phyloP scores from a whole-genome alignment of 1,284 basidiomycete genomes.

The Uromyces viciae-fabae region DNA sequence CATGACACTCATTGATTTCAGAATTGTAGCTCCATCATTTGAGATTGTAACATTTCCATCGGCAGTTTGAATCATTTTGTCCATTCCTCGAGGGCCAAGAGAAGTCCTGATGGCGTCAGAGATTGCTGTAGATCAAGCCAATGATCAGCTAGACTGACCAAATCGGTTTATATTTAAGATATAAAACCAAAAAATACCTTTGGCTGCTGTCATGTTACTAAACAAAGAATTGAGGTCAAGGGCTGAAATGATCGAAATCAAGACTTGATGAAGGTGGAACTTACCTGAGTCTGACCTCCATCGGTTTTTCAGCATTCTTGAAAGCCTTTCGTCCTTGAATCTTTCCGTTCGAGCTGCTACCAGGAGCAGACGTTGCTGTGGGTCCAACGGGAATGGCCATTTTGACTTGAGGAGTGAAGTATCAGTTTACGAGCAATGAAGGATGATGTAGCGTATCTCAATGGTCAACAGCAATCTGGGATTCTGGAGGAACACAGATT shows the following conservation, averaged over 20 bases:
- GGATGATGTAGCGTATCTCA: too few species aligned
- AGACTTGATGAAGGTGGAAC: conserved; percentile 36
- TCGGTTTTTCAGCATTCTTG: conserved; percentile 55
- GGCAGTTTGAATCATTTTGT: conserved; percentile 93
- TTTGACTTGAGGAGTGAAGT: too few species aligned
- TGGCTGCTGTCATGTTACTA: conserved; percentile 44
- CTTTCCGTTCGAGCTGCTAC: conserved; percentile 15
- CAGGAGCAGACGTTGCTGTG: neutral
- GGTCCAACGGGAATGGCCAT: neutral
- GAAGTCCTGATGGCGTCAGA: conserved; percentile 96
- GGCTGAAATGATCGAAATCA: neutral
- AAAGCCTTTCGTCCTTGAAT: conserved; percentile 49
- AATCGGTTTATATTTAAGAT: neutral
- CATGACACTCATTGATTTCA: conserved; percentile 93
- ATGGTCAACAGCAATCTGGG: too few species aligned
- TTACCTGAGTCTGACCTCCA: conserved; percentile 53
- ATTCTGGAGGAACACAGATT: too few species aligned
- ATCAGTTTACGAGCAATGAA: too few species aligned
- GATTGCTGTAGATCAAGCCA: conserved; percentile 65
- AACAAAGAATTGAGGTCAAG: neutral
- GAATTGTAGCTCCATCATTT: conserved; percentile 97
- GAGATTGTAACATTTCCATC: conserved; percentile 97
- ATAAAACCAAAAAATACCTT: conserved; percentile 47
- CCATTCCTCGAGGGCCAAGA: conserved; percentile 96
- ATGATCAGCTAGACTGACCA: neutral